Evolutionary conservation across 495 filamentous ascomycete species (phyloP).

Genomic region (Pyrenopolyporus hunteri): DNA sequence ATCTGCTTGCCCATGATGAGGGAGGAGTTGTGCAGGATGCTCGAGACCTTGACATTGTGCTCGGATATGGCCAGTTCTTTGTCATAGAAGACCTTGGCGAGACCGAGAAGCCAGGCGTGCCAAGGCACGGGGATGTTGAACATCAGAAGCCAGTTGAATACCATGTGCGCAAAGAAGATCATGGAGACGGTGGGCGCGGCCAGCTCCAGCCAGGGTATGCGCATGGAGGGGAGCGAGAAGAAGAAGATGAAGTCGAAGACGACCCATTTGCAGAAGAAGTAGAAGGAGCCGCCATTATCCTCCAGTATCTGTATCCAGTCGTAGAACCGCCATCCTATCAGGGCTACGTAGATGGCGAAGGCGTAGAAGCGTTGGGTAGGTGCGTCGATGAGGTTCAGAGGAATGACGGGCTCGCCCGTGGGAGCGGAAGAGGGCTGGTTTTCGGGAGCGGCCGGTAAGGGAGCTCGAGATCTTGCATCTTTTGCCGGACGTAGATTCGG

Average conservation of each 20-base stretch:
- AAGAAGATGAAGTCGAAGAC: slow-evolving; percentile 81
- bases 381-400: slow-evolving; percentile 76
- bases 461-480: slow-evolving; percentile 17
- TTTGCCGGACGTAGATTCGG: slow-evolving; percentile 22
- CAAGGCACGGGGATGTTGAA: slow-evolving; percentile 82
- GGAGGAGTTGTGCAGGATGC: slow-evolving; percentile 86
- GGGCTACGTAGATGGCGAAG: slow-evolving; percentile 70
- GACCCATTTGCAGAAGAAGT: slow-evolving; percentile 92
- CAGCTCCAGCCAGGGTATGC: slow-evolving; percentile 96
- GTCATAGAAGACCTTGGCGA: slow-evolving; percentile 81
- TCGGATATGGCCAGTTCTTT: slow-evolving; percentile 90
- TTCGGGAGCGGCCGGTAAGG: slow-evolving; percentile 49
- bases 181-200: slow-evolving; percentile 70
- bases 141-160: slow-evolving; percentile 84
- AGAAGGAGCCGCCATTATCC: slow-evolving; percentile 79
- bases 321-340: slow-evolving; percentile 81
- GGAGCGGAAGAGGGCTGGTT: slow-evolving; percentile 33
- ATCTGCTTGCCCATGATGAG: slow-evolving; percentile 94
- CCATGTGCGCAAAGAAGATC: slow-evolving; percentile 69
- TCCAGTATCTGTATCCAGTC: slow-evolving; percentile 77
- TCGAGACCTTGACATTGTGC: slow-evolving; percentile 81
- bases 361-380: slow-evolving; percentile 89
- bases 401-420: slow-evolving; percentile 68
- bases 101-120: slow-evolving; percentile 67
- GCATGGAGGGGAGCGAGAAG: slow-evolving; percentile 79